Conservation (phyloP, 75 land plant genomes). For the Pseudotsuga menziesii region DNA sequence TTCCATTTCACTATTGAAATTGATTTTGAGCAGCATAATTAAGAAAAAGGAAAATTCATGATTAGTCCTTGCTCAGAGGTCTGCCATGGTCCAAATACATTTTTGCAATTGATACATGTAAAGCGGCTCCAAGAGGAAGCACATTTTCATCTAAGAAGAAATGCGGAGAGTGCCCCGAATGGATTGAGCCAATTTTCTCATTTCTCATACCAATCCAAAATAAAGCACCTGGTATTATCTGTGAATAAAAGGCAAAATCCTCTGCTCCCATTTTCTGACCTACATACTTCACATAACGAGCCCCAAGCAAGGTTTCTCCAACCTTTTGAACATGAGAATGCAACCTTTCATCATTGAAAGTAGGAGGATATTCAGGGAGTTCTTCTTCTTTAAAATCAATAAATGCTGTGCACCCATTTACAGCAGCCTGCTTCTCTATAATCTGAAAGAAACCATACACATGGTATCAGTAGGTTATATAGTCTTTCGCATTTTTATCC, state of each 20-base stretch:
- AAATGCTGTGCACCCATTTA: slow-evolving; percentile 50
- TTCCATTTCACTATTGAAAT: no score
- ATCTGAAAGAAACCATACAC: slow-evolving; percentile 25
- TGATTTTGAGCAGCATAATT: no score
- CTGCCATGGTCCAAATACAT: slow-evolving; percentile 37
- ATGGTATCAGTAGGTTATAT: no score
- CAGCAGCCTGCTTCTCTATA: slow-evolving; percentile 51
- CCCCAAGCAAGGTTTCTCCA: slow-evolving; percentile 51
- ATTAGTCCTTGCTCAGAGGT: no score
- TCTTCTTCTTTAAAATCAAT: slow-evolving; percentile 63
- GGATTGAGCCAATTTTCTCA: slow-evolving; percentile 27
- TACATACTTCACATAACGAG: slow-evolving; percentile 25
- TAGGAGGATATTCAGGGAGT: slow-evolving; percentile 38
- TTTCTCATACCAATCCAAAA: slow-evolving; percentile 49
- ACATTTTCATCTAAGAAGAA: slow-evolving; percentile 66
- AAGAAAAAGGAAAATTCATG: no score
- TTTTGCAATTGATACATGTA: slow-evolving; percentile 75
- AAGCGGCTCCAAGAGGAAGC: slow-evolving; percentile 71
- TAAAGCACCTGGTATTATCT: slow-evolving; percentile 48
- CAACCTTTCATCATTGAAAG: slow-evolving; percentile 49
- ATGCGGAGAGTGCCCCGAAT: slow-evolving; percentile 54
- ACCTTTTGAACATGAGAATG: slow-evolving; percentile 54
- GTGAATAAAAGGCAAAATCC: slow-evolving; percentile 73
- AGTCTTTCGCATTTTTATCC: no score
- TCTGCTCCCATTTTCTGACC: slow-evolving; percentile 64